phyloP scores from a whole-genome alignment of 129 eudicot genomes.

The Ambrosia trifida region DNA sequence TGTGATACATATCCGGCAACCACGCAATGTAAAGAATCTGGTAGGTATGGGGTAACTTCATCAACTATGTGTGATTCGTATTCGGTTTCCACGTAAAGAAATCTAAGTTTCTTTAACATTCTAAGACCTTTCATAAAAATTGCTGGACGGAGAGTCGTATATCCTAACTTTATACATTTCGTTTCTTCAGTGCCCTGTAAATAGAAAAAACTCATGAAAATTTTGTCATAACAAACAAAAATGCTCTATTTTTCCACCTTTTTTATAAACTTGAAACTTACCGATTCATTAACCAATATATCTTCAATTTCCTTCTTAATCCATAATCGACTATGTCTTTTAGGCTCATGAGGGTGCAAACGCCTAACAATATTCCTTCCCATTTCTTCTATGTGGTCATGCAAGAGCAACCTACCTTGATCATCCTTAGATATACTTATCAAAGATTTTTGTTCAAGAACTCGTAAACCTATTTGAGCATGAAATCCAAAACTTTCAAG shows the following conservation, averaged over 20 bases:
- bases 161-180: not conserved
- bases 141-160: fast-evolving
- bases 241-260: not conserved
- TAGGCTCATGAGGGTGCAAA: conserved; percentile 1
- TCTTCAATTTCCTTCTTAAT: not conserved
- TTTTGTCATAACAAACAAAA: not conserved
- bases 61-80: not conserved
- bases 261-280: not conserved
- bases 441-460: conserved; percentile 22
- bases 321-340: conserved; percentile 3
- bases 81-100: not conserved
- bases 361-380: conserved; percentile 12
- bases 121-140: not conserved
- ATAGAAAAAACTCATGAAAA: not conserved
- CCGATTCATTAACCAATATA: not conserved
- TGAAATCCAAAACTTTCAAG: conserved; percentile 19
- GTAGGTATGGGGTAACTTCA: not conserved
- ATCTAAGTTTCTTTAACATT: conserved; percentile 8
- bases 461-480: conserved; percentile 6
- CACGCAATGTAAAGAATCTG: not conserved
- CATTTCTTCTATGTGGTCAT: conserved; percentile 24
- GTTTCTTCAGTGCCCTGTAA: conserved; percentile 15
- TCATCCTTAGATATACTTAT: not conserved
- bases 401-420: not conserved
- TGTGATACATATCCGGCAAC: fast-evolving